Evolutionary conservation across 139 green algal genomes (phyloP).

Genomic region (Chlamydomonas sp.): DNA sequence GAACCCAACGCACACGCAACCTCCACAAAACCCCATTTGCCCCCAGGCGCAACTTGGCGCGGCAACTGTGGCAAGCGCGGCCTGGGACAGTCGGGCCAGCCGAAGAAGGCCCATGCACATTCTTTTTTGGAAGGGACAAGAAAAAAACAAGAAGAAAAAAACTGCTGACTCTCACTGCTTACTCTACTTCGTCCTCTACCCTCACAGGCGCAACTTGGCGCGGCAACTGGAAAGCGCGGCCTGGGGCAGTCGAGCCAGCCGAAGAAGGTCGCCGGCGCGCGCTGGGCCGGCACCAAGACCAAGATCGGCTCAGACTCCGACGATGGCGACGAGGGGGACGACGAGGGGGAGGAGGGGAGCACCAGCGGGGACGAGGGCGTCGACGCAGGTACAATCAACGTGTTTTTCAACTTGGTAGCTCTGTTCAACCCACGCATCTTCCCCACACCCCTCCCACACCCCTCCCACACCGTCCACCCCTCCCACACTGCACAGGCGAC

Average conservation of each 20-base stretch:
- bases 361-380: neutral
- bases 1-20: too few species aligned
- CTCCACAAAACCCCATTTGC: too few species aligned
- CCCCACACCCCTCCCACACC: too few species aligned
- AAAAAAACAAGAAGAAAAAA: neutral
- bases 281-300: conserved; percentile 74
- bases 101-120: too few species aligned
- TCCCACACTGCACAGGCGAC: too few species aligned
- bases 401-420: too few species aligned
- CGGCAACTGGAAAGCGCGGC: conserved; percentile 59
- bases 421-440: too few species aligned
- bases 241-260: conserved; percentile 59
- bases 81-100: conserved; percentile 56
- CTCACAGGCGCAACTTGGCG: conserved; percentile 43
- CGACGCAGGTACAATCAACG: too few species aligned
- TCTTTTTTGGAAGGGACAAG: neutral
- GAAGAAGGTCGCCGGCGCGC: conserved; percentile 73
- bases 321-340: neutral
- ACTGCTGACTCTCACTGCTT: too few species aligned
- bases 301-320: conserved; percentile 23
- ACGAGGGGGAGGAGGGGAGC: neutral
- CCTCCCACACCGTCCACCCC: too few species aligned
- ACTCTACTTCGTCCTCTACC: too few species aligned
- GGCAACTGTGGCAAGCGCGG: conserved; percentile 61
- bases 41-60: conserved; percentile 47